These are phyloP conservation scores for Suhomyces maxii DNA, from an alignment of 1,139 yeast species.

Conservation along the genomic window DNA sequence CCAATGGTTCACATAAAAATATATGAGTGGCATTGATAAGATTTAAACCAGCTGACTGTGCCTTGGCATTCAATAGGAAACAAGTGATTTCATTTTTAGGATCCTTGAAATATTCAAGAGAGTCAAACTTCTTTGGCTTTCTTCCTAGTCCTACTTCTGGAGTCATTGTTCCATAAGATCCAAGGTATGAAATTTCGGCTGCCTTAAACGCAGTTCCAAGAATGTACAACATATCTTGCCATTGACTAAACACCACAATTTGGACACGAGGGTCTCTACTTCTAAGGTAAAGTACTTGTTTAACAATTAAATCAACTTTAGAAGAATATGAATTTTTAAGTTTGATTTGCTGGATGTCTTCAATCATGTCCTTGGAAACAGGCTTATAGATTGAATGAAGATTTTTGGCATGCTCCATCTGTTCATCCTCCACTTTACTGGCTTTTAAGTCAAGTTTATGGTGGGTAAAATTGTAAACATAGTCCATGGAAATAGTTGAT, in stretches of 20 bases:
- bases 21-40: conserved; percentile 90
- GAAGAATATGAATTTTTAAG: conserved; percentile 67
- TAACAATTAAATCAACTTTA: conserved; percentile 79
- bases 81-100: conserved; percentile 67
- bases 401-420: conserved; percentile 20
- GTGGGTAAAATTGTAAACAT: conserved; percentile 61
- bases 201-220: conserved; percentile 65
- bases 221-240: conserved; percentile 72
- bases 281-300: conserved; percentile 65
- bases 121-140: conserved; percentile 33
- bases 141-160: conserved; percentile 34
- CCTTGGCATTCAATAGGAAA: conserved; percentile 77
- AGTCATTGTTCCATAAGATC: conserved; percentile 39
- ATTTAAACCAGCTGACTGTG: conserved; percentile 88
- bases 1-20: conserved; percentile 84
- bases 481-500: conserved; percentile 37
- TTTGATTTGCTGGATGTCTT: conserved; percentile 44
- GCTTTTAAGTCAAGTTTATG: conserved; percentile 50
- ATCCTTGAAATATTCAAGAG: conserved; percentile 64
- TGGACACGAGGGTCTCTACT: conserved; percentile 64
- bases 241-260: conserved; percentile 83
- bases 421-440: conserved; percentile 33
- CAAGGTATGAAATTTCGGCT: conserved; percentile 55
- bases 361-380: conserved; percentile 39
- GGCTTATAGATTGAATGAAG: conserved; percentile 51